Evolutionary conservation across 805 yeast species (phyloP).

Genomic region (Alloascoidea hylecoeti): DNA sequence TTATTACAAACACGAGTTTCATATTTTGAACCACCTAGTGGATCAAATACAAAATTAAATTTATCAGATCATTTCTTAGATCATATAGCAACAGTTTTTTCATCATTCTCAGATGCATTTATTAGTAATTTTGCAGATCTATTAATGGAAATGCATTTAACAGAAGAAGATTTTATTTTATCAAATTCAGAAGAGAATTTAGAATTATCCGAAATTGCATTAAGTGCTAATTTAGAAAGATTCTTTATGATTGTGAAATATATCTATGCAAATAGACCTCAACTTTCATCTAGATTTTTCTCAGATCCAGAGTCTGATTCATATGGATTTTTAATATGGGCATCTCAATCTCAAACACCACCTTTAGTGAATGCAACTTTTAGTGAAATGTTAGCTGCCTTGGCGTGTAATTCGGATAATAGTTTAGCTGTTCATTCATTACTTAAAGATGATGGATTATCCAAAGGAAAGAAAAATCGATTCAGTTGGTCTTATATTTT

Average conservation of each 20-base stretch:
- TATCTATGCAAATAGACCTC: slow-evolving; percentile 49
- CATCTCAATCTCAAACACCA: slow-evolving; percentile 57
- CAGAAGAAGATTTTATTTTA: slow-evolving; percentile 19
- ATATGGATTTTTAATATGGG: slow-evolving; percentile 82
- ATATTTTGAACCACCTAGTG: not conserved
- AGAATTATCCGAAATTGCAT: slow-evolving; percentile 30
- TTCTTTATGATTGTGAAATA: slow-evolving; percentile 66
- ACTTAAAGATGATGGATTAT: slow-evolving; percentile 15
- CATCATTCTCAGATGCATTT: slow-evolving; percentile 13
- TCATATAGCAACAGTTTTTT: not conserved
- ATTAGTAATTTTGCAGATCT: slow-evolving; percentile 21
- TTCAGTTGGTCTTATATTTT: slow-evolving; percentile 44
- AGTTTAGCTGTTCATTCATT: slow-evolving; percentile 38
- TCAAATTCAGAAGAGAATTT: slow-evolving; percentile 10
- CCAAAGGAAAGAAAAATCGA: slow-evolving; percentile 13
- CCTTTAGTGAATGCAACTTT: slow-evolving; percentile 74
- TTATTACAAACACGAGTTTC: slow-evolving; percentile 17
- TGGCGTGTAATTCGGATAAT: slow-evolving; percentile 45
- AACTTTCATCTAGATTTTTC: slow-evolving; percentile 54
- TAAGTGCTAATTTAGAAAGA: slow-evolving; percentile 76
- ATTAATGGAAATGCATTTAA: slow-evolving; percentile 20
- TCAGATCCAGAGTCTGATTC: slow-evolving; percentile 46
- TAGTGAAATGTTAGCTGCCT: slow-evolving; percentile 63
- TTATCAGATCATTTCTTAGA: not conserved
- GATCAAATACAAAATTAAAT: not conserved